phyloP scores from a whole-genome alignment of 805 yeast species.

The Metschnikowia lochheadii region DNA sequence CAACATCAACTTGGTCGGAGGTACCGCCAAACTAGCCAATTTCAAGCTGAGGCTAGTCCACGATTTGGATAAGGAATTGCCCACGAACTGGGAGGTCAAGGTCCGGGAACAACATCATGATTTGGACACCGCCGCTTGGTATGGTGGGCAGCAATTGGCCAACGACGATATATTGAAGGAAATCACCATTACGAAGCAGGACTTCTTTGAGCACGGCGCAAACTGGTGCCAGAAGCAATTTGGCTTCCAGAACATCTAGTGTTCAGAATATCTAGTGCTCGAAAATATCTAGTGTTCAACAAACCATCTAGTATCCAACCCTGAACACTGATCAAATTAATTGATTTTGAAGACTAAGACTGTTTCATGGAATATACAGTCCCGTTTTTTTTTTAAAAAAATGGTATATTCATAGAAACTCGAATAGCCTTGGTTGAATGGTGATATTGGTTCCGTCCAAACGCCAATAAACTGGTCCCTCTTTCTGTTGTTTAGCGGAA shows the following conservation, averaged over 20 bases:
- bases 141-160: constrained; percentile 32
- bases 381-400: too few species aligned
- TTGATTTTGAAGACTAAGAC: too few species aligned
- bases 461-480: too few species aligned
- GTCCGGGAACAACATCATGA: constrained; percentile 31
- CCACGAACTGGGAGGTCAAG: constrained; percentile 65
- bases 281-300: background rate
- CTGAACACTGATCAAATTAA: too few species aligned
- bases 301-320: too few species aligned
- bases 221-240: constrained; percentile 51
- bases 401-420: too few species aligned
- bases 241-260: constrained; percentile 33
- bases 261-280: too few species aligned
- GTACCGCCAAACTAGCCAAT: constrained; percentile 68
- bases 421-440: too few species aligned
- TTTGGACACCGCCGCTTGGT: constrained; percentile 32
- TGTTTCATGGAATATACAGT: too few species aligned
- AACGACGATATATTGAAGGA: constrained; percentile 42
- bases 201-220: constrained; percentile 83
- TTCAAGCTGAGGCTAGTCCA: constrained; percentile 55
- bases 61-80: constrained; percentile 65
- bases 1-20: constrained; percentile 80
- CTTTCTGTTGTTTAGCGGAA: too few species aligned
- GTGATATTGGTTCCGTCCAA: too few species aligned
- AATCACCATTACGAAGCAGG: constrained; percentile 66